Conservation (phyloP, 2,329 filamentous ascomycete species). For the Davidsoniella eucalypti region DNA sequence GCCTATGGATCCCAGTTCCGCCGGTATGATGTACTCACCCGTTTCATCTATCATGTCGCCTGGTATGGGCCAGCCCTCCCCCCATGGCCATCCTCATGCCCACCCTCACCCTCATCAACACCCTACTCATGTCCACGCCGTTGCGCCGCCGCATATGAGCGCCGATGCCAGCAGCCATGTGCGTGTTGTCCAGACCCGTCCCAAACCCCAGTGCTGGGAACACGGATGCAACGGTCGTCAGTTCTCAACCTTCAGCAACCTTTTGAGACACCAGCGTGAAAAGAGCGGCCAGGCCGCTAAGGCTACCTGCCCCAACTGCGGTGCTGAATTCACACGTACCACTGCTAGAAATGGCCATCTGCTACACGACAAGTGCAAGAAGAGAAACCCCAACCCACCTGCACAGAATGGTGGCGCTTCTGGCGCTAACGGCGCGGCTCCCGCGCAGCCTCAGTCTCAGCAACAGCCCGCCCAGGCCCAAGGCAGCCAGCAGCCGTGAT, state of each 20-base stretch:
- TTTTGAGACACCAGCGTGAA: slow-evolving; percentile 81
- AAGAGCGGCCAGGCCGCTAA: slow-evolving; percentile 85
- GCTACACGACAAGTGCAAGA: slow-evolving; percentile 84
- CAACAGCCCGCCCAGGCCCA: not conserved
- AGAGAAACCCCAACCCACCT: slow-evolving; percentile 17
- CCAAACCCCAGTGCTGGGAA: slow-evolving; percentile 95
- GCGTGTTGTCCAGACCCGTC: slow-evolving; percentile 56
- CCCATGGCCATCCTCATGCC: slow-evolving; percentile 9
- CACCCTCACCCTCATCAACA: slow-evolving; percentile 17
- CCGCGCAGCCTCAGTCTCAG: not conserved
- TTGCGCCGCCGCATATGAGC: slow-evolving; percentile 9
- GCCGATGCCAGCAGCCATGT: slow-evolving; percentile 28
- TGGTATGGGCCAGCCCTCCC: slow-evolving; percentile 9
- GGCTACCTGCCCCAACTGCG: slow-evolving; percentile 77
- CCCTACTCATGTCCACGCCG: slow-evolving; percentile 5
- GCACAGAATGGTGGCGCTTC: slow-evolving; percentile 1
- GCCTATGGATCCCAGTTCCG: slow-evolving; percentile 8
- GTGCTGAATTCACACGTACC: slow-evolving; percentile 83
- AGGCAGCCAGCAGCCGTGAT: not conserved
- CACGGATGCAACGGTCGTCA: slow-evolving; percentile 91
- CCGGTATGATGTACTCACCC: slow-evolving; percentile 10
- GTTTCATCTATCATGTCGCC: slow-evolving; percentile 12
- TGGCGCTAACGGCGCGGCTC: not conserved
- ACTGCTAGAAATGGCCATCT: slow-evolving; percentile 75
- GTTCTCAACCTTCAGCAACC: slow-evolving; percentile 92